These are phyloP conservation scores for Geotrichum bryndzae DNA, from an alignment of 1,139 yeast genomes.

Conservation along the genomic window DNA sequence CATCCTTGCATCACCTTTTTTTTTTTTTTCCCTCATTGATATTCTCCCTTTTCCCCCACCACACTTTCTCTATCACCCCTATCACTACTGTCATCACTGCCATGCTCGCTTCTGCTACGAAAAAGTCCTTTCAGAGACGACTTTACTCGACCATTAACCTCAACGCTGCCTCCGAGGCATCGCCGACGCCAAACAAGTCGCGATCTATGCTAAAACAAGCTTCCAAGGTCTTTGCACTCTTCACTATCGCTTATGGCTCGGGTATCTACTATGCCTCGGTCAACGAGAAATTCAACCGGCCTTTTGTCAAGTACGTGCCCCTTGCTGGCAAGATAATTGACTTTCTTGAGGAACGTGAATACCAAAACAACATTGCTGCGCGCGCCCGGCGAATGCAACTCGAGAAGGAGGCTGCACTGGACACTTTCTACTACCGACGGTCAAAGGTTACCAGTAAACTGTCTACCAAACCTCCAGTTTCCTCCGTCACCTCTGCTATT, in stretches of 20 bases:
- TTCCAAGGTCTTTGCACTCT: neutral
- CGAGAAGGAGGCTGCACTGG: neutral
- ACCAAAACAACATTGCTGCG: conserved; percentile 19
- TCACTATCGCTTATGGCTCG: conserved; percentile 6
- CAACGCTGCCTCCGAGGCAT: neutral
- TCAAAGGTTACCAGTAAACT: conserved; percentile 3
- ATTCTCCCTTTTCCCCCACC: neutral
- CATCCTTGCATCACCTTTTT: neutral
- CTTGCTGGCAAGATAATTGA: conserved; percentile 25
- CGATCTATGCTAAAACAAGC: neutral
- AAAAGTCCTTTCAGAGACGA: neutral
- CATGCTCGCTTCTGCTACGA: neutral
- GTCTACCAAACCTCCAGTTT: neutral
- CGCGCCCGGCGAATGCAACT: conserved; percentile 17
- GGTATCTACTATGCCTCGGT: conserved; percentile 5
- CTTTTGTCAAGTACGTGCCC: conserved; percentile 26
- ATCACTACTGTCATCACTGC: neutral
- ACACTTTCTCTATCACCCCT: neutral
- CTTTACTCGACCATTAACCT: neutral
- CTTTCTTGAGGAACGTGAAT: conserved; percentile 26
- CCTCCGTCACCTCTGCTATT: conserved; percentile 4
- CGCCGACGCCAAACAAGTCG: neutral
- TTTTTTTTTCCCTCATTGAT: neutral
- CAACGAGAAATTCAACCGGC: neutral
- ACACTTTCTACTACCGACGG: conserved; percentile 7